These are phyloP conservation scores for Akanthomyces dipterigenus DNA, from an alignment of 2,329 filamentous ascomycete genomes.

Conservation along the genomic window DNA sequence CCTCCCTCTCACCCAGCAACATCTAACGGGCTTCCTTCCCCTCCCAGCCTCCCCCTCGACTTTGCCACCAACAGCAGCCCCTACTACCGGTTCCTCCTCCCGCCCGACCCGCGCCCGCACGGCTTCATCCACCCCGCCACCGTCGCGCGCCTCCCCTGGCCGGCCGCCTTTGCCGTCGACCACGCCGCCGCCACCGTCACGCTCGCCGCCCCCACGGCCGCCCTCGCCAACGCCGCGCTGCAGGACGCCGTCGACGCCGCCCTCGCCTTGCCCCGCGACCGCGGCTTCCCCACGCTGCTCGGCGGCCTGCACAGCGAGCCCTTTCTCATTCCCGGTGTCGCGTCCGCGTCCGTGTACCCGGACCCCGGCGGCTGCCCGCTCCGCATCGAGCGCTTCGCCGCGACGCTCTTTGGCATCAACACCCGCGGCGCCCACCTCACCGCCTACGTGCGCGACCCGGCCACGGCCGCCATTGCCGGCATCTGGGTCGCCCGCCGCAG, in stretches of 20 bases:
- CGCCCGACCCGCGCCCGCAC: constrained; percentile 38
- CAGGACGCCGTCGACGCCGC: constrained; percentile 30
- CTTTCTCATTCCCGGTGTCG: constrained; percentile 33
- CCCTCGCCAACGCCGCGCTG: constrained; percentile 32
- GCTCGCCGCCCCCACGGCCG: constrained; percentile 21
- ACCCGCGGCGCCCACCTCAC: constrained; percentile 62
- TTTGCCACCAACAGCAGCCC: constrained; percentile 29
- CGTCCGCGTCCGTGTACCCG: constrained; percentile 16
- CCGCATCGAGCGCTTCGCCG: constrained; percentile 54
- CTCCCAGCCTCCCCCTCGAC: constrained; percentile 39
- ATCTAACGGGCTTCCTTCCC: neutral
- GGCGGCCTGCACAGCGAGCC: constrained; percentile 35
- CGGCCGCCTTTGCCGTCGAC: constrained; percentile 30
- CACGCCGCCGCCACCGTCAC: constrained; percentile 26
- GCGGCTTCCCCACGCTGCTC: constrained; percentile 33
- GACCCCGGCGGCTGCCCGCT: constrained; percentile 15
- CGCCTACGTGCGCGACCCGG: constrained; percentile 41
- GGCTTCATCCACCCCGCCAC: constrained; percentile 43
- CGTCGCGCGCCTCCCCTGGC: constrained; percentile 42
- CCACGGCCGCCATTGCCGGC: constrained; percentile 35
- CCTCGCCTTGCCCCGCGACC: constrained; percentile 18
- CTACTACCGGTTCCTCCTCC: constrained; percentile 41
- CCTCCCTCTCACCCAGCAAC: constrained; percentile 11
- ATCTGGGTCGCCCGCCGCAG: constrained; percentile 69
- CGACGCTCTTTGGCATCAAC: constrained; percentile 59